These are phyloP conservation scores for Punctularia strigosozonata DNA, from an alignment of 768 basidiomycete species.

Conservation along the genomic window DNA sequence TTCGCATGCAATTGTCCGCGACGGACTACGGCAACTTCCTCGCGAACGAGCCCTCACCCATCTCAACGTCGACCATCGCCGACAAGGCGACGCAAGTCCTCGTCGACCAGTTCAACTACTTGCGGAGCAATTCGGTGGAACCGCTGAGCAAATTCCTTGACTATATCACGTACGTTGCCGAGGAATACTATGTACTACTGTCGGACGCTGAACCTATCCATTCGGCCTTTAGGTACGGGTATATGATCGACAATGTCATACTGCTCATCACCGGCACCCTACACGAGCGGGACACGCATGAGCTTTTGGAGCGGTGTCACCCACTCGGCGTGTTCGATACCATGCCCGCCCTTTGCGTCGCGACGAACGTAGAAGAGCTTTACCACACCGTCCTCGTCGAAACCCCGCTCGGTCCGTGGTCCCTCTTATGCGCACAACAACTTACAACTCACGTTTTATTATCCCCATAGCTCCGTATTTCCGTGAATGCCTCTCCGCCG, in stretches of 20 bases:
- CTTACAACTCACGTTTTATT: constrained; percentile 2
- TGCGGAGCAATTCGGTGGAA: constrained; percentile 83
- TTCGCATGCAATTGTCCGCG: constrained; percentile 88
- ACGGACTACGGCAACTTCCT: constrained; percentile 99
- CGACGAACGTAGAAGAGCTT: constrained; percentile 96
- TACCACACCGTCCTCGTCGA: constrained; percentile 96
- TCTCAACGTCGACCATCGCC: constrained; percentile 91
- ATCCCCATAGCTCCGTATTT: constrained; percentile 74
- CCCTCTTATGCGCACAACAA: not conserved
- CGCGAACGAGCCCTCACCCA: constrained; percentile 87
- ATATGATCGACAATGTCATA: constrained; percentile 99
- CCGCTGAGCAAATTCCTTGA: constrained; percentile 90
- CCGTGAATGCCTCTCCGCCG: constrained; percentile 87
- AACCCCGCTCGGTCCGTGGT: constrained; percentile 79
- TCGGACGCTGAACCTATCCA: not conserved
- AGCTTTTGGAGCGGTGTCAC: constrained; percentile 92
- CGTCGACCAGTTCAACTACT: constrained; percentile 94
- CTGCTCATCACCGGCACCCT: constrained; percentile 94
- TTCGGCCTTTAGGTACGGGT: constrained; percentile 59
- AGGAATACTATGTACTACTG: not conserved
- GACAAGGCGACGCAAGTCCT: constrained; percentile 93
- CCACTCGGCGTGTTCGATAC: constrained; percentile 96
- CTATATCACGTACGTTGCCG: constrained; percentile 80
- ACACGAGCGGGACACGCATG: constrained; percentile 95
- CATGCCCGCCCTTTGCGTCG: constrained; percentile 98